Percentiles rank a stretch among this genome's conserved stretches.
Evolutionary conservation across 2,329 filamentous ascomycete genomes (phyloP).

Genomic region (Trichoderma sp.): DNA sequence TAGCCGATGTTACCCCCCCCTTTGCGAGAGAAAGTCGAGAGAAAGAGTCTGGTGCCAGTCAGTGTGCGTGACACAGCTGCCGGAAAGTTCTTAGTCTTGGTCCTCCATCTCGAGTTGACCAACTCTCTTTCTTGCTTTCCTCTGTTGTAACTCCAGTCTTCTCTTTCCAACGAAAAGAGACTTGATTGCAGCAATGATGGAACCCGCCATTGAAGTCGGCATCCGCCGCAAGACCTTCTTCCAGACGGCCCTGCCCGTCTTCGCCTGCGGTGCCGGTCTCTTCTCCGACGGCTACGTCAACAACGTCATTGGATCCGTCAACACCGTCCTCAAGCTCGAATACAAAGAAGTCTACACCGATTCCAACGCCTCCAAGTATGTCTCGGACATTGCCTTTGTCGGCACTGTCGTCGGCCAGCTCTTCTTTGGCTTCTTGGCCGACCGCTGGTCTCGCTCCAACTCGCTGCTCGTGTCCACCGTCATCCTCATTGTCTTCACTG

Average conservation of each 20-base stretch:
- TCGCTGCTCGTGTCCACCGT: slow-evolving; percentile 79
- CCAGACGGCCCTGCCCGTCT: slow-evolving; percentile 61
- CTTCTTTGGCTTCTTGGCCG: slow-evolving; percentile 77
- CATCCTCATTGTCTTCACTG: slow-evolving; percentile 84
- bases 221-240: slow-evolving; percentile 33
- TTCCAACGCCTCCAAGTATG: slow-evolving; percentile 72
- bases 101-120: slow-evolving; percentile 13
- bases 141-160: too few relatives aligned
- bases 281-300: slow-evolving; percentile 94
- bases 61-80: not conserved
- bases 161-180: not conserved
- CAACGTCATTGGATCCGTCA: slow-evolving; percentile 87
- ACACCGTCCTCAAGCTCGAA: slow-evolving; percentile 70
- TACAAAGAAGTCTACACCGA: slow-evolving; percentile 72
- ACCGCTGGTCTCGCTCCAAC: slow-evolving; percentile 84
- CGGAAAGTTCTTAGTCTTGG: not conserved
- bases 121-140: not conserved
- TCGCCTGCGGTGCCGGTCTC: slow-evolving; percentile 86
- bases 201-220: slow-evolving; percentile 26
- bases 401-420: slow-evolving; percentile 84
- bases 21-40: not conserved
- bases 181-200: slow-evolving; percentile 3
- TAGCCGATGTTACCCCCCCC: slow-evolving; percentile 24
- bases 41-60: not conserved
- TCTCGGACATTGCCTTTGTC: slow-evolving; percentile 81